Evolutionary conservation across 2,329 filamentous ascomycete species (phyloP), one percentile per base, ranked within the genome.

Genomic region (Fusarium nanum): DNA sequence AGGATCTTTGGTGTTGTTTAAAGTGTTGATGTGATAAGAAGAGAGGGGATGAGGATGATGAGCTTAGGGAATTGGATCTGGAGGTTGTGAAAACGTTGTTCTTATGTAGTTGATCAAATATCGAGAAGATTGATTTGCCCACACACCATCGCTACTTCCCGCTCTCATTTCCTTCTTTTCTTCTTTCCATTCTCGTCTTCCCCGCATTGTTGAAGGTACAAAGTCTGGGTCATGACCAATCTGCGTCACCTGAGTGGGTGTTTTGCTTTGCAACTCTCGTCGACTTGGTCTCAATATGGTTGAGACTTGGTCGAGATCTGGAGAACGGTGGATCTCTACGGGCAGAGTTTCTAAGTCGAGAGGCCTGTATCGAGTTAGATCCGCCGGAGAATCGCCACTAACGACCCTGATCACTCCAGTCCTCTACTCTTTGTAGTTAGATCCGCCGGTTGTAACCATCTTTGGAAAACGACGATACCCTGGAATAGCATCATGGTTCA

Each of bases 321-420:
- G 73, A 67, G 60, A 55, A 62, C 41, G 50, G 55, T 66, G 71
- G 64, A 64, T 57, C 62, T 63, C 50, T 18, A 30, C 56, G 72
- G 73, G 40, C 61, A 64, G 56, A 71, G 47, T 71, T 75, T 74
- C 72, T 69, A 62, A 60, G 48, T 67, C 50, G 40, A 70, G 60
- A 56, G 2, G 2, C 9, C 41, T 28, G 13, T 42, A 73, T 64
- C 18, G 11, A 50, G 74, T 28, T 76, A 76, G 74, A 22, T n/a
- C 68, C 74, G 74, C 71, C 74, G 74, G 56, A 2, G 1, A 1
- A 9, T 27, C 28, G 30, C 58, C 50, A 50, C 55, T 40, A 23
- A n/a, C 42, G 20, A 47, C 22, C 28, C 37, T 34, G 7, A 3
- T 22, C 32, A 27, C 48, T 53, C 58, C 30, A 32, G 11, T 10